Base-by-base conservation (phyloP, 768 basidiomycete genomes). In the Suillus luteus region DNA sequence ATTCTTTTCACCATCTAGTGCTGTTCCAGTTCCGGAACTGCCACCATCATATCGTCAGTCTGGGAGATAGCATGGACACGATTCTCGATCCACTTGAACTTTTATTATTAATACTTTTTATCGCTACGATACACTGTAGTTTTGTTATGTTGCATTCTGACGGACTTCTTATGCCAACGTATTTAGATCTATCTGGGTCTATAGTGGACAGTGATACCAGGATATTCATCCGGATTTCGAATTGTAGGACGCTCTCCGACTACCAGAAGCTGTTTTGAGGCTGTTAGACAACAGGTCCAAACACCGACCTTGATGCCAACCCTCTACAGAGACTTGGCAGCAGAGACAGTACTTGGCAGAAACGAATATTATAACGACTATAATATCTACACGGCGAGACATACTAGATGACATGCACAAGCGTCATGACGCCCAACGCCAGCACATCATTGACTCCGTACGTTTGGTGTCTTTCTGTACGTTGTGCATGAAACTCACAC, bases 361-460 rank as follows among this genome's bases (percentile, higher is more conserved):
- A 15, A 44, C 54, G 43, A 57, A 27, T 19, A 27, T 41, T 19
- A 41, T 41, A 58, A 27, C 38, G 57, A 58, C 57, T 37, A 37
- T 22, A 37, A 37, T 22, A 37, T 55, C 22, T 27, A 41, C 38
- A 41, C 37, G 24, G 58, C 51, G 24, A 64, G 63, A 64, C 59
- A 60, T 67, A 68, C 75, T 75, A 70, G 68, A 77, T 75, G 77
- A 77, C 80, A 88, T 88, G 87, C 81, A 80, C 76, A 84, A 78
- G 75, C 86, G 81, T 68, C 79, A 83, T 75, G 78, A 88, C 84
- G 85, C 81, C 64, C 88, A 89, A 76, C 82, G 89, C 69, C 84
- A 86, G 75, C 89, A 91, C 75, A 81, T 91, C 73, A 82, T 90
- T 69, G 79, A 83, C 70, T 86, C 89, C 41, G 89, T 88, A 72